Percentiles rank a stretch among this genome's conserved stretches.
Conservation (phyloP, 106 monocot species). For the Apostasia ramifera region DNA sequence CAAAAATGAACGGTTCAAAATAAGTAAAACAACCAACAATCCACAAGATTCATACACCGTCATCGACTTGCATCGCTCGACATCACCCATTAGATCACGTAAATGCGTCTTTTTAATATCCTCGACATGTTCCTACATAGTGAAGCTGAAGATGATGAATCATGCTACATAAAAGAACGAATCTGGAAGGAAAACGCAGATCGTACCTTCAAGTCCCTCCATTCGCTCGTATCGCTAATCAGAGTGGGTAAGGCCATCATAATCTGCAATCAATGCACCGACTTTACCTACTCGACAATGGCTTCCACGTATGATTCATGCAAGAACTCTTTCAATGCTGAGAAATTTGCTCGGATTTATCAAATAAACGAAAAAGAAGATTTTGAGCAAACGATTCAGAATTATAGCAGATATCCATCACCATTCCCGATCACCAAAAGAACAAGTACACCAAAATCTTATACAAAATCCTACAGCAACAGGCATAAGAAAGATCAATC, state of each 20-base stretch:
- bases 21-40: background rate
- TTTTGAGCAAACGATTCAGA: background rate
- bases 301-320: background rate
- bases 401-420: background rate
- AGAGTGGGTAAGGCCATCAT: conserved; percentile 61
- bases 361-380: background rate
- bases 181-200: background rate
- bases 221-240: conserved; percentile 66
- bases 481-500: background rate
- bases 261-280: conserved; percentile 10
- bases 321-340: background rate
- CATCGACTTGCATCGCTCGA: conserved; percentile 86
- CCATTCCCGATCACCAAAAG: background rate
- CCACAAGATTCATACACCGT: conserved; percentile 49
- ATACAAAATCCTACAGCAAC: background rate
- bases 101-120: conserved; percentile 74
- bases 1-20: background rate
- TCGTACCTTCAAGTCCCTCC: conserved; percentile 79
- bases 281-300: background rate
- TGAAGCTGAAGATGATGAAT: background rate
- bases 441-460: background rate
- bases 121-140: conserved; percentile 52
- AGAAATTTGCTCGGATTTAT: background rate
- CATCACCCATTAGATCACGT: conserved; percentile 67
- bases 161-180: background rate